Evolutionary conservation across 169 alveolate genomes (phyloP), one percentile per base, ranked within the genome.

Genomic region (Eimeria acervulina): DNA sequence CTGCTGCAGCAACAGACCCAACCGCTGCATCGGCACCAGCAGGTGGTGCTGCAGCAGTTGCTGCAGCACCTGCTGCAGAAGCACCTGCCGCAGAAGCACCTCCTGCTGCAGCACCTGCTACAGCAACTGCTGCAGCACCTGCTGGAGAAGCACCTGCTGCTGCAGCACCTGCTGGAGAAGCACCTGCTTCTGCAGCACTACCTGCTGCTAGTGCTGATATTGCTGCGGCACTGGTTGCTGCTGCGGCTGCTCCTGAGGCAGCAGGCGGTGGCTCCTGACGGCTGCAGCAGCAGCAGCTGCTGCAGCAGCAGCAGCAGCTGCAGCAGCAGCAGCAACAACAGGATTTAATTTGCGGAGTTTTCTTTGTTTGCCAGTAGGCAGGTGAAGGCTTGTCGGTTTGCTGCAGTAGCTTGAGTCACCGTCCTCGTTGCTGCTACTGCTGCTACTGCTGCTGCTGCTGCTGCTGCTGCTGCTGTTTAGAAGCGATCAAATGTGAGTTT

Each of bases 401-500:
- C 23, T 72, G 76, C 76, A 7, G 21, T 17, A 26, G 21, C 7
- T 26, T 23, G 40, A 8, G 42, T 19, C 15, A 36, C 84, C 10
- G 84, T 19, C 12, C 17, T 31, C 28, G 84, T 23, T 72, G 84
- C 47, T 72, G 84, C 19, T 72, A 44, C 84, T 72, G 84, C 84
- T 33, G 84, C 84, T 33, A 13, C 84, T 72, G 83, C 44, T 28
- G 40, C 83, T 72, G 76, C 31, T 26, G 84, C 84, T 80, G 42
- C 81, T 47, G 55, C 12, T 47, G 55, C 55, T 47, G 55, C 12
- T 47, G 55, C 55, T 47, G 55, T 12, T 47, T 47, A 47, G 74
- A 93, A 93, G 31, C 96, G 70, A 44, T 93, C 94, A 59, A 93
- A 93, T 31, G 87, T 80, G 93, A 93, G 85, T 76, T 78, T 70